These are phyloP conservation scores for Microbotryomycetes sp. DNA, from an alignment of 1,284 basidiomycete genomes.

Conservation along the genomic window DNA sequence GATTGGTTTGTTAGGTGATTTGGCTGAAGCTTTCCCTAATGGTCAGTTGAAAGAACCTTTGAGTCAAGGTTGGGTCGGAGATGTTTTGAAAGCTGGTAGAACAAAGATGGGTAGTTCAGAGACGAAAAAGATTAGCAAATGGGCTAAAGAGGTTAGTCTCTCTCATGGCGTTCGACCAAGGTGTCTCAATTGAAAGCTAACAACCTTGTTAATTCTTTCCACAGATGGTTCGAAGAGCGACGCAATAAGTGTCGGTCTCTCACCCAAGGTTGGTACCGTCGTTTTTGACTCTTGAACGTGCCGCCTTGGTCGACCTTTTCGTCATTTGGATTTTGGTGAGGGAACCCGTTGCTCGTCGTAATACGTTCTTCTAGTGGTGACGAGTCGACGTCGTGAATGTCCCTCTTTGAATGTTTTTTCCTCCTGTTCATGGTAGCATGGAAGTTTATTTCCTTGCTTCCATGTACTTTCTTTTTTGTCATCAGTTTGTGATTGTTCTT, in stretches of 20 bases:
- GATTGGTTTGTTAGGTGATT: conserved; percentile 83
- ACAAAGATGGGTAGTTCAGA: conserved; percentile 47
- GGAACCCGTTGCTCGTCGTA: no score
- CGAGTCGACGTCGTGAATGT: no score
- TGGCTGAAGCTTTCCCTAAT: conserved; percentile 76
- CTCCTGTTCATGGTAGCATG: no score
- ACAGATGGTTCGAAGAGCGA: conserved; percentile 34
- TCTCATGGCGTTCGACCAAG: background rate
- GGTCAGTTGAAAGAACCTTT: conserved; percentile 75
- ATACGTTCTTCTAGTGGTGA: no score
- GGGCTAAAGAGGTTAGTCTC: conserved; percentile 50
- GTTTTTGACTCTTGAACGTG: background rate
- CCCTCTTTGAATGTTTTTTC: no score
- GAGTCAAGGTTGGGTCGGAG: conserved; percentile 71
- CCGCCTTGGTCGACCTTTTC: background rate
- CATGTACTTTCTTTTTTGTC: background rate
- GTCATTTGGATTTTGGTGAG: no score
- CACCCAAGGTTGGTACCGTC: no score
- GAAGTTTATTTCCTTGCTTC: background rate
- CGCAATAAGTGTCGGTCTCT: conserved; percentile 9
- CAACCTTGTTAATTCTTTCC: background rate
- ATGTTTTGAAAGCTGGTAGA: conserved; percentile 60
- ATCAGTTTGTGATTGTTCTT: no score
- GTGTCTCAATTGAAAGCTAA: background rate
- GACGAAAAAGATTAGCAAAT: conserved; percentile 50